Base-by-base conservation (phyloP, 2,329 filamentous ascomycete genomes). In the Ceratocystis huliohia region DNA sequence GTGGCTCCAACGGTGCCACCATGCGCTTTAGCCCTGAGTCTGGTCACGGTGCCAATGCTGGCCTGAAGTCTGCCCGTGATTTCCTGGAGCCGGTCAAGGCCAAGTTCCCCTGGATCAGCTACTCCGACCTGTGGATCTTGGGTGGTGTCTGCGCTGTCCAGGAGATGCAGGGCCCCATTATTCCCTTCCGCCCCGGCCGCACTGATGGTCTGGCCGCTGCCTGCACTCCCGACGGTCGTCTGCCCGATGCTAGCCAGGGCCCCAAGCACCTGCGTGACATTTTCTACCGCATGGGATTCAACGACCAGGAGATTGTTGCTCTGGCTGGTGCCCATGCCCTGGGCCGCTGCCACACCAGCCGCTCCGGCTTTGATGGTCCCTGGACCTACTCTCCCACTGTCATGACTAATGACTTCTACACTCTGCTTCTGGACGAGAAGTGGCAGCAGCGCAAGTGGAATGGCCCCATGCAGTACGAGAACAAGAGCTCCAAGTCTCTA, bases 121-220 rank as follows among this genome's bases (percentile, higher is more conserved):
- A 96, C 83, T 95, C 91, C 15, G 93, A 99, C 75, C 87, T 99
- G 71, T 97, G 93, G 94, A 97, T 94, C 69, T 85, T 99, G 66
- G 87, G 78, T 65, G 94, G 91, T 74, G 86, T 94, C 70, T 84
- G 81, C 75, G 89, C 92, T 71, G 86, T 97, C 75, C 93, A 97
- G 80, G 93, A 99, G 79, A 93, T 96, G 87, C 85, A 92, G 75
- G 93, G 93, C 5, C 93, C 93, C 69, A 78, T 81, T 72, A 86
- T 99, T 72, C 90, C 91, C 69, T 99, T 86, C 87, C 84, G 93
- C 73, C 90, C 93, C 63, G 93, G 93, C 73, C 91, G 93, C 73
- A 70, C 77, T 68, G 93, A 99, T 78, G 82, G 83, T 72, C 92
- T 96, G 71, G 78, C 88, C 37, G 78, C 86, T 68, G 89, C 86